phyloP scores from a whole-genome alignment of 176 grass and related monocot genomes.

The Chrysopogon serrulatus region DNA sequence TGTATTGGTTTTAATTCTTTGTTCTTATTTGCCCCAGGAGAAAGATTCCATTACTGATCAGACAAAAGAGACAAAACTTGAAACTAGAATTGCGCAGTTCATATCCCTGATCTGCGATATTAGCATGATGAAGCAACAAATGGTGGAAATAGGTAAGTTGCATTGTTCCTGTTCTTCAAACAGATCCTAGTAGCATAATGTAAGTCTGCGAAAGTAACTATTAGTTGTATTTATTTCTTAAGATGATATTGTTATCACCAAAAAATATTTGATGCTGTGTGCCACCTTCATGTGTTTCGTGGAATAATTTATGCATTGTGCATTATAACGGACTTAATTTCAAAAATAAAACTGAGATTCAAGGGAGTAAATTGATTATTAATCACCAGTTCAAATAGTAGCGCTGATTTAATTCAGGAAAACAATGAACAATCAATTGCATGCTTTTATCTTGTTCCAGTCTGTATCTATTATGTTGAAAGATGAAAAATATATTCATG shows the following conservation, averaged over 20 bases:
- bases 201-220: background rate
- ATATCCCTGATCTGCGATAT: constrained; percentile 92
- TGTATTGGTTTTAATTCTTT: constrained; percentile 22
- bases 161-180: background rate
- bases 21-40: constrained; percentile 20
- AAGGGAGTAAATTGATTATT: background rate
- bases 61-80: constrained; percentile 77
- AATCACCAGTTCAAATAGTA: background rate
- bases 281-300: background rate
- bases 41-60: constrained; percentile 41
- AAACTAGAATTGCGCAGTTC: constrained; percentile 67
- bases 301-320: background rate
- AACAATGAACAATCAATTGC: background rate
- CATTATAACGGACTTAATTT: background rate
- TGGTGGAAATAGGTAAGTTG: constrained; percentile 95
- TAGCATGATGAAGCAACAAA: constrained; percentile 98
- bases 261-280: background rate
- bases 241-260: background rate
- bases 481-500: constrained; percentile 10
- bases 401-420: background rate
- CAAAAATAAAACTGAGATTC: background rate
- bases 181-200: background rate
- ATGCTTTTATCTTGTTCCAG: background rate
- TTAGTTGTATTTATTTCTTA: constrained; percentile 1
- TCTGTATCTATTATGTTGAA: constrained; percentile 1